Evolutionary conservation across 2,329 filamentous ascomycete species (phyloP).

Genomic region (Fusarium falciforme): DNA sequence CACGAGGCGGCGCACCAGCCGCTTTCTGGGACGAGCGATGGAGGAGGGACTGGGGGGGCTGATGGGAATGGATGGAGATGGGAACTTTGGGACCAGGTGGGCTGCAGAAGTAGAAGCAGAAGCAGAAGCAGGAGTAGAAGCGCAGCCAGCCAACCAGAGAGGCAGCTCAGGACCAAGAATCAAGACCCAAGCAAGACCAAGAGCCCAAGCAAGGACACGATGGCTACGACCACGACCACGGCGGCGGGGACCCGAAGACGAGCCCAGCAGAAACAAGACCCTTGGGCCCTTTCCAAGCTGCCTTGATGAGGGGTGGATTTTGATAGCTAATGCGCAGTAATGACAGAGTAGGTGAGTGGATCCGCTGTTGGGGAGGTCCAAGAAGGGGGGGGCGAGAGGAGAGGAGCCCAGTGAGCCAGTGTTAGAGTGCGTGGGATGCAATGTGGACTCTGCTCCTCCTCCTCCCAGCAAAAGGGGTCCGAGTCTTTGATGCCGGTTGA

Average conservation of each 20-base stretch:
- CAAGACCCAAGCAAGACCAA: background rate
- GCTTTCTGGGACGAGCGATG: conserved; percentile 33
- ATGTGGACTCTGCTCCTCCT: conserved; percentile 28
- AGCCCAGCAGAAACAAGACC: conserved; percentile 11
- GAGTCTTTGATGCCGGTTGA: conserved; percentile 34
- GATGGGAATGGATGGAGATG: background rate
- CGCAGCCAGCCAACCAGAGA: background rate
- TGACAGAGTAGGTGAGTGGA: conserved; percentile 21
- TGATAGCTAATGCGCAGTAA: conserved; percentile 19
- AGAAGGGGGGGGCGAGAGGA: conserved; percentile 8
- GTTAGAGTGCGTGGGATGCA: conserved; percentile 37
- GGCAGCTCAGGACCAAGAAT: background rate
- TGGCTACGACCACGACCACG: background rate
- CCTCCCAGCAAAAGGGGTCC: conserved; percentile 36
- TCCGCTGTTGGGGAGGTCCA: conserved; percentile 25
- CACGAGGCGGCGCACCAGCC: conserved; percentile 37
- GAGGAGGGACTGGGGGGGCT: conserved; percentile 4
- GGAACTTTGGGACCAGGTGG: conserved; percentile 1
- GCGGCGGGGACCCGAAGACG: background rate
- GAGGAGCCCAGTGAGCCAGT: conserved; percentile 23
- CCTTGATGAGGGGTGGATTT: conserved; percentile 31
- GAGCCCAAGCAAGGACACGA: background rate
- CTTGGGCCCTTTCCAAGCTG: conserved; percentile 24
- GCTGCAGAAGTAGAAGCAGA: background rate
- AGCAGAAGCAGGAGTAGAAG: background rate